phyloP scores from a whole-genome alignment of 768 basidiomycete genomes.

The Mycena venus region DNA sequence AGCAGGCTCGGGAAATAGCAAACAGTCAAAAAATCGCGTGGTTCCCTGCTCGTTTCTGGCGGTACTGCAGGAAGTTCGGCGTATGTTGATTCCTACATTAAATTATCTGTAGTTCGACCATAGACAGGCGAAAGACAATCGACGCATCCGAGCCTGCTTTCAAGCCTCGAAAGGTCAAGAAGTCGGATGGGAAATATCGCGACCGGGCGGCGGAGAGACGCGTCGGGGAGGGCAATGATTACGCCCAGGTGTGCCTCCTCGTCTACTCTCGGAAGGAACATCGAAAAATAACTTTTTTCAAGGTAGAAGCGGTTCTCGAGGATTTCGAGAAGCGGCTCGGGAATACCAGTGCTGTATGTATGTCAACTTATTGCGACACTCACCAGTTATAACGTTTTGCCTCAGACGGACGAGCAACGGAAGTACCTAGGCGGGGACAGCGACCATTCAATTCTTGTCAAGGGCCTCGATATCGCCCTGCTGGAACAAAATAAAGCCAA shows the following conservation, averaged over 20 bases:
- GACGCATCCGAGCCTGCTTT: constrained; percentile 74
- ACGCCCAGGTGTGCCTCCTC: constrained; percentile 67
- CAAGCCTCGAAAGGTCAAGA: constrained; percentile 87
- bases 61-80: constrained; percentile 39
- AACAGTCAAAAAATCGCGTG: constrained; percentile 45
- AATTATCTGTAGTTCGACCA: constrained; percentile 8
- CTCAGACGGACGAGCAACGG: constrained; percentile 79
- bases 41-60: constrained; percentile 45
- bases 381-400: background rate
- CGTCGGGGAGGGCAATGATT: constrained; percentile 76
- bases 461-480: constrained; percentile 90
- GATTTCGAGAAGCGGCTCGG: constrained; percentile 81
- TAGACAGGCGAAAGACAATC: constrained; percentile 60
- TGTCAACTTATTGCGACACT: background rate
- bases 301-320: constrained; percentile 87
- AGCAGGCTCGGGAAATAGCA: constrained; percentile 43
- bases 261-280: background rate
- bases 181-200: constrained; percentile 69
- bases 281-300: constrained; percentile 1
- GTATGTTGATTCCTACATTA: constrained; percentile 36
- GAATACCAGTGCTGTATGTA: constrained; percentile 71
- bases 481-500: constrained; percentile 88
- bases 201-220: constrained; percentile 85
- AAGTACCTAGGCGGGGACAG: constrained; percentile 88
- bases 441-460: constrained; percentile 88